Evolutionary conservation across 495 filamentous ascomycete species (phyloP).

Genomic region (Aspergillus steynii): DNA sequence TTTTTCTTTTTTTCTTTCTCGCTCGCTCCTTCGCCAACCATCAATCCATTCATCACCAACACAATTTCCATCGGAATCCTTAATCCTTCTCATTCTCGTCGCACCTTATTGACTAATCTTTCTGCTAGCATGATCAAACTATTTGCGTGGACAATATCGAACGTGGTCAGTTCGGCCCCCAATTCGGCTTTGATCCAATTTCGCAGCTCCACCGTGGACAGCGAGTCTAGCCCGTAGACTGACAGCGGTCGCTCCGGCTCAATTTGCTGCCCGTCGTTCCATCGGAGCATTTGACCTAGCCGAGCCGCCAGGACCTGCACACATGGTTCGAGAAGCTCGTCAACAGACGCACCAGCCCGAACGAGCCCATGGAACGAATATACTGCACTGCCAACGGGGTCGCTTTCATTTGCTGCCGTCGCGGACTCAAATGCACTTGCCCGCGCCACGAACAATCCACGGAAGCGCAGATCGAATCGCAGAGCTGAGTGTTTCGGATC

Average conservation of each 20-base stretch:
- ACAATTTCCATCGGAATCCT: neutral
- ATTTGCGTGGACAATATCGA: slow-evolving; percentile 11
- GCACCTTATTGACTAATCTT: slow-evolving; percentile 7
- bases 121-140: slow-evolving; percentile 12
- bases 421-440: neutral
- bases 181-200: slow-evolving; percentile 15
- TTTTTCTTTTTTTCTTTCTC: neutral
- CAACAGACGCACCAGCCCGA: neutral
- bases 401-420: neutral
- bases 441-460: slow-evolving; percentile 3
- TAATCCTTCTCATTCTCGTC: neutral
- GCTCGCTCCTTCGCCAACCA: neutral
- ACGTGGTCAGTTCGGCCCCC: slow-evolving; percentile 8
- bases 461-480: slow-evolving; percentile 13
- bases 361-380: slow-evolving; percentile 1
- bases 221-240: slow-evolving; percentile 14
- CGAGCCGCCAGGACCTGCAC: slow-evolving; percentile 1
- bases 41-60: neutral
- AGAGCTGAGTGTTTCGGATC: slow-evolving; percentile 6
- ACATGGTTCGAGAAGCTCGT: slow-evolving; percentile 1
- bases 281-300: slow-evolving; percentile 13
- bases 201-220: slow-evolving; percentile 13
- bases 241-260: slow-evolving; percentile 12
- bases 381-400: neutral
- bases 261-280: slow-evolving; percentile 3